phyloP scores from a whole-genome alignment of 2,329 filamentous ascomycete genomes.

The Cadophora sp. region DNA sequence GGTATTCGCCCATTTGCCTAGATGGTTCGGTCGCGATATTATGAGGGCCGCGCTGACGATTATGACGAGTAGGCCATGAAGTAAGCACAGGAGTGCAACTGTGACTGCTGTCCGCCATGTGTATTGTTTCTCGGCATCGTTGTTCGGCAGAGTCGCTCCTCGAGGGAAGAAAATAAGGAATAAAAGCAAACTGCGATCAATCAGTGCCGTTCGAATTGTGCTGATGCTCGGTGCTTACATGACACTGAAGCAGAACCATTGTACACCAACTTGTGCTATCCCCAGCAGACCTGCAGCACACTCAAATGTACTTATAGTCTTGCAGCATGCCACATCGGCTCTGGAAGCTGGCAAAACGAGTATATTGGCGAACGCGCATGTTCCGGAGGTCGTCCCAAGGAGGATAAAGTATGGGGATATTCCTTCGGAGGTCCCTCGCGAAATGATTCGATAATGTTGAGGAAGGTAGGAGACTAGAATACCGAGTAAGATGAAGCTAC shows the following conservation, averaged over 20 bases:
- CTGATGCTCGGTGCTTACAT: slow-evolving; percentile 66
- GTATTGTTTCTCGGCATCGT: slow-evolving; percentile 56
- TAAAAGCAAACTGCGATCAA: slow-evolving; percentile 75
- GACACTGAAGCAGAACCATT: slow-evolving; percentile 90
- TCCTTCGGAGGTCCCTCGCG: slow-evolving; percentile 84
- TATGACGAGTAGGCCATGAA: slow-evolving; percentile 76
- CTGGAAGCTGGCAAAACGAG: slow-evolving; percentile 84
- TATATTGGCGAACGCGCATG: slow-evolving; percentile 90
- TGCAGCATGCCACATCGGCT: slow-evolving; percentile 85
- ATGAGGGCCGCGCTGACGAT: slow-evolving; percentile 74
- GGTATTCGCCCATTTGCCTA: slow-evolving; percentile 83
- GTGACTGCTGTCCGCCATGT: slow-evolving; percentile 80
- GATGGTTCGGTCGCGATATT: slow-evolving; percentile 64
- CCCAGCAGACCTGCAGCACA: slow-evolving; percentile 87
- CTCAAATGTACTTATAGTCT: slow-evolving; percentile 78
- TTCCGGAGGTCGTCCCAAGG: slow-evolving; percentile 89
- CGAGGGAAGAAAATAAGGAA: slow-evolving; percentile 94
- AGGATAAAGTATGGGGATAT: slow-evolving; percentile 96
- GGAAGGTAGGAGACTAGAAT: slow-evolving; percentile 94
- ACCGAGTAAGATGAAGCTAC: slow-evolving; percentile 76
- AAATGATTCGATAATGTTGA: slow-evolving; percentile 91
- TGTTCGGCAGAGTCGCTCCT: slow-evolving; percentile 51
- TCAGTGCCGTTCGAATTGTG: slow-evolving; percentile 14
- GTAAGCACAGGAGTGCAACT: slow-evolving; percentile 74
- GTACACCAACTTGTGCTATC: slow-evolving; percentile 87